These are phyloP conservation scores for Globisporangium echinulatum DNA, from an alignment of 352 stramenopile genomes.

Conservation along the genomic window DNA sequence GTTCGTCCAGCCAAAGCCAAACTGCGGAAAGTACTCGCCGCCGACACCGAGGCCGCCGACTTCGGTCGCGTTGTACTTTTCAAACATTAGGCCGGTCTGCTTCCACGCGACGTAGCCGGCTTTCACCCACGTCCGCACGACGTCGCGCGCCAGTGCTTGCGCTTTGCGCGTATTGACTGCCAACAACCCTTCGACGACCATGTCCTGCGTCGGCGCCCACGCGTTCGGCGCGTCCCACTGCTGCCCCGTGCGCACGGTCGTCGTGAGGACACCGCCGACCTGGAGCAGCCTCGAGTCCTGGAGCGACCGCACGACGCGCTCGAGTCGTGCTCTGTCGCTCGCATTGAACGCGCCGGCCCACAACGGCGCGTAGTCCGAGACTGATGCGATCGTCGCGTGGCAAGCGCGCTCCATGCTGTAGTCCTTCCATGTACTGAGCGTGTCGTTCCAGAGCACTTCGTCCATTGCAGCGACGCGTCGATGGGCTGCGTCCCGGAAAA, in stretches of 20 bases:
- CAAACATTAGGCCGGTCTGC: constrained; percentile 78
- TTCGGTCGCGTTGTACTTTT: constrained; percentile 83
- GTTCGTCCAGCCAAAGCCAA: constrained; percentile 52
- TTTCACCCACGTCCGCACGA: constrained; percentile 58
- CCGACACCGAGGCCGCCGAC: constrained; percentile 60
- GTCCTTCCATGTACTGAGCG: constrained; percentile 60
- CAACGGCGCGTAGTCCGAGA: constrained; percentile 71
- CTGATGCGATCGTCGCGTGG: constrained; percentile 40
- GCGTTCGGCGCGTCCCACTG: constrained; percentile 87
- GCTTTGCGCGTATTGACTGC: constrained; percentile 40
- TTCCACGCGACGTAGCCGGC: constrained; percentile 59
- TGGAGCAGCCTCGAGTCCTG: constrained; percentile 54
- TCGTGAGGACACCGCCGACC: constrained; percentile 61
- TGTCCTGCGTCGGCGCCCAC: constrained; percentile 81
- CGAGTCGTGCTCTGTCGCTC: constrained; percentile 32
- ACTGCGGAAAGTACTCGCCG: constrained; percentile 86
- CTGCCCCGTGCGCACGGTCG: constrained; percentile 61
- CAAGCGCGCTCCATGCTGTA: constrained; percentile 44
- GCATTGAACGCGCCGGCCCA: constrained; percentile 70
- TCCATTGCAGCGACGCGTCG: constrained; percentile 52
- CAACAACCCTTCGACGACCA: constrained; percentile 75
- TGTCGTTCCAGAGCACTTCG: constrained; percentile 60
- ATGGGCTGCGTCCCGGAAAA: constrained; percentile 38
- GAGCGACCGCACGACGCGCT: constrained; percentile 41
- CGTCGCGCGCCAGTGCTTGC: constrained; percentile 35